Conservation (phyloP, 441 rosid species). For the Brassica balearica region DNA sequence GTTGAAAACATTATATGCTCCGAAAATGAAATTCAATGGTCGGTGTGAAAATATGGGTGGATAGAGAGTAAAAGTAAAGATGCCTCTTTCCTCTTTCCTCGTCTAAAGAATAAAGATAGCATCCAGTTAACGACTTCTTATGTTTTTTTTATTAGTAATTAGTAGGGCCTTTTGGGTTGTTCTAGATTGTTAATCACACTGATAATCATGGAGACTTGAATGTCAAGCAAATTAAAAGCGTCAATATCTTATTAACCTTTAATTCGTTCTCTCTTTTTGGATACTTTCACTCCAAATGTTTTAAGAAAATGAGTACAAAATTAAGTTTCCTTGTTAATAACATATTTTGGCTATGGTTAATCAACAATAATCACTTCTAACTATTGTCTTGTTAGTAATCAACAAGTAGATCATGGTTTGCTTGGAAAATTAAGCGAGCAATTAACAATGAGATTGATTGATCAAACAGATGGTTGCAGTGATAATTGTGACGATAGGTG, state of each 20-base stretch:
- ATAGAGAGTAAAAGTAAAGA: constrained; percentile 40
- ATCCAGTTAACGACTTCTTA: constrained; percentile 33
- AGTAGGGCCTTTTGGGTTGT: constrained; percentile 37
- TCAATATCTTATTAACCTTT: constrained; percentile 12
- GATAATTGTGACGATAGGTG: constrained; percentile 65
- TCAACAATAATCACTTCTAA: constrained; percentile 2
- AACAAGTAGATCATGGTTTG: constrained; percentile 11
- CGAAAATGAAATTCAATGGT: constrained; percentile 25
- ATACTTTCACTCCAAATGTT: constrained; percentile 3
- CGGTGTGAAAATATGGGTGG: constrained; percentile 32
- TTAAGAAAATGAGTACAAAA: background rate
- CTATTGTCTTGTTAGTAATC: background rate
- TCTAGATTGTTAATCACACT: constrained; percentile 45
- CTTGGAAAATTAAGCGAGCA: constrained; percentile 10
- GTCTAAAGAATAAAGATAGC: constrained; percentile 32
- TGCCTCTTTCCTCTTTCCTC: constrained; percentile 36
- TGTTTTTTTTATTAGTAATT: constrained; percentile 14
- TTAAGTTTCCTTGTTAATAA: background rate
- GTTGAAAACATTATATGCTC: constrained; percentile 14
- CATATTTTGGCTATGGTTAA: background rate
- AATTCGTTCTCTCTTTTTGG: background rate
- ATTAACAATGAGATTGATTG: constrained; percentile 23
- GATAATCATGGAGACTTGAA: constrained; percentile 52
- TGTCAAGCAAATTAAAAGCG: constrained; percentile 47
- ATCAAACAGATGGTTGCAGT: constrained; percentile 57